Base-by-base conservation (phyloP, 1,284 basidiomycete genomes). In the Vanrija pseudolonga region DNA sequence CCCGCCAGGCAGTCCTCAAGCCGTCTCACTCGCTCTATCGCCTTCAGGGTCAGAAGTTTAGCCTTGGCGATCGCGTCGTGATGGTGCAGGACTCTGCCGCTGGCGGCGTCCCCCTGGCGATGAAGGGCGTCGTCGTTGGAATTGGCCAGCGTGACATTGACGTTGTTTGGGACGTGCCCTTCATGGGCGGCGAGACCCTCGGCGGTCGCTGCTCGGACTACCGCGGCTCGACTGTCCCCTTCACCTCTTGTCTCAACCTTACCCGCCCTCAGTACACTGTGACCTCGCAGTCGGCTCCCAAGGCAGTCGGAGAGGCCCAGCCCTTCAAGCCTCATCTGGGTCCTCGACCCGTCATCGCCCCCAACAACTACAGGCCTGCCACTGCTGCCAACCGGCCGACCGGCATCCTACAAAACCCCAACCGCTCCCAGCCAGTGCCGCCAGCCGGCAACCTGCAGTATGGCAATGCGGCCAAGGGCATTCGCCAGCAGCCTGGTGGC, bases 121-220 rank as follows among this genome's bases (percentile, higher is more conserved):
- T 88, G 52, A 95, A 95, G 73, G 96, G 96, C 40, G 90, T 95
- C 9, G 92, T 98, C 17, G 84, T 98, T 50, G 92, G 94, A 5
- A 78, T 98, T 66, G 88, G 85, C 64, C 79, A 85, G 12, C 89
- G 87, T 67, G 85, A 87, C 11, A 88, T 98, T 81, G 96, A 98
- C 72, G 87, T 98, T n/a, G 84, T 96, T 0, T 98, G 96, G 87
- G 96, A 98, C 73, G 85, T 88, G 19, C 83, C 92, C 0, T 98
- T 98, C 79, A 89, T 99, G 82, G 86, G 91, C 32, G 95, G 96
- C 11, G 83, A 84, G 3, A 96, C 89, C 0, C 79, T 98, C 5
- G 84, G 84, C n/a, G 89, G 90, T 62, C 90, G 90, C 59, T 95
- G 93, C 75, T 91, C 91, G 0, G 83, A 85, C 61, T 95, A 95